Evolutionary conservation across 805 yeast genomes (phyloP).

Genomic region (Wickerhamomyces rabaulensis): DNA sequence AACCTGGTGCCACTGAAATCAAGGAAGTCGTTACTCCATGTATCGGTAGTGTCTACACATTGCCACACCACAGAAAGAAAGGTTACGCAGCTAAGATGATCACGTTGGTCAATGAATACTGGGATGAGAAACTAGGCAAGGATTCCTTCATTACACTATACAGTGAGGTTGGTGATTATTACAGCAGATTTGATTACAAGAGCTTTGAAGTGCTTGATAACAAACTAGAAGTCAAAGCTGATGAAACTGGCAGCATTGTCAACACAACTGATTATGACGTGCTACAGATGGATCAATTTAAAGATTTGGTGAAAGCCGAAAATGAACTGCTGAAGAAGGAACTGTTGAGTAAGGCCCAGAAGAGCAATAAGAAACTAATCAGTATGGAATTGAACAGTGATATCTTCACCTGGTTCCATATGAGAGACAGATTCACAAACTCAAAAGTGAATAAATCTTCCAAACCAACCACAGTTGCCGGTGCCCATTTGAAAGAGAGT

Average conservation of each 20-base stretch:
- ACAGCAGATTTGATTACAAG: slow-evolving; percentile 57
- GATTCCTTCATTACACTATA: slow-evolving; percentile 44
- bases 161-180: slow-evolving; percentile 70
- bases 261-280: slow-evolving; percentile 14
- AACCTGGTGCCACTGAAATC: slow-evolving; percentile 21
- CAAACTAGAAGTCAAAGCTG: not conserved
- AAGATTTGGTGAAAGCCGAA: slow-evolving; percentile 26
- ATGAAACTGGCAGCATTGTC: not conserved
- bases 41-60: slow-evolving; percentile 59
- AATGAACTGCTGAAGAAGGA: slow-evolving; percentile 15
- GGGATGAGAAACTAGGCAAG: slow-evolving; percentile 28
- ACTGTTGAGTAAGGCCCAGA: slow-evolving; percentile 18
- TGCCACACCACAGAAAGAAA: slow-evolving; percentile 40
- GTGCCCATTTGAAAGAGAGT: slow-evolving; percentile 25
- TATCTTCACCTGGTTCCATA: slow-evolving; percentile 38
- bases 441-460: slow-evolving; percentile 18
- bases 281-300: slow-evolving; percentile 28
- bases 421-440: slow-evolving; percentile 32
- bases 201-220: slow-evolving; percentile 26
- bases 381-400: slow-evolving; percentile 32
- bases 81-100: slow-evolving; percentile 55
- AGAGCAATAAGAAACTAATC: slow-evolving; percentile 18
- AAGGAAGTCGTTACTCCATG: slow-evolving; percentile 31
- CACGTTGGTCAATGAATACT: slow-evolving; percentile 26
- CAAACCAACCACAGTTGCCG: slow-evolving; percentile 11